A percentile compares a stretch with the other conserved stretches of the same genome.
Conservation (phyloP, 768 basidiomycete species). For the Lactarius quietus region DNA sequence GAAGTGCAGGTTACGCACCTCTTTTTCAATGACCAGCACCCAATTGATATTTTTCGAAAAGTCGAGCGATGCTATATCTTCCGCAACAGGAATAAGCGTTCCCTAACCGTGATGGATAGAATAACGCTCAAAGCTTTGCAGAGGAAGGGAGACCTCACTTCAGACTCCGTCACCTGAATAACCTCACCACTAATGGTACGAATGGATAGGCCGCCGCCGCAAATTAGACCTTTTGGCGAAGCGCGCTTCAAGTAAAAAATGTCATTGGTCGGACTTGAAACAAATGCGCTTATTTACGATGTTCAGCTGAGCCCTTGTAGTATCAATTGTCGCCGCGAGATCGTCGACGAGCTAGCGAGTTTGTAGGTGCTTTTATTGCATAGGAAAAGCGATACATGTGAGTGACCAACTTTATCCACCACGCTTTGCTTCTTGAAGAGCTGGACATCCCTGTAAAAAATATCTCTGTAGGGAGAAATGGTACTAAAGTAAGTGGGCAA, state of each 20-base stretch:
- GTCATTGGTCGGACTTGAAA: constrained; percentile 8
- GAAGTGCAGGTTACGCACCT: constrained; percentile 44
- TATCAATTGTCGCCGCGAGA: constrained; percentile 74
- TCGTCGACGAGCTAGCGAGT: constrained; percentile 75
- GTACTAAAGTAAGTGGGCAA: neutral
- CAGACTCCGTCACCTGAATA: constrained; percentile 50
- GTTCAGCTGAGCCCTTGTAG: constrained; percentile 73
- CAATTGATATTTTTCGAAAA: constrained; percentile 56
- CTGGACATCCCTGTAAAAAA: constrained; percentile 81
- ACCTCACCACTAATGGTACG: constrained; percentile 52
- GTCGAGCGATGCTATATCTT: constrained; percentile 64
- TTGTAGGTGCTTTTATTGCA: constrained; percentile 7
- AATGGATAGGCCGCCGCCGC: constrained; percentile 60
- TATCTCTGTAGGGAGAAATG: constrained; percentile 50
- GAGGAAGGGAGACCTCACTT: constrained; percentile 42
- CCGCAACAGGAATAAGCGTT: constrained; percentile 70
- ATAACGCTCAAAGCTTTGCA: neutral
- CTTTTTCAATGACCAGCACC: constrained; percentile 93
- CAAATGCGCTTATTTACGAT: constrained; percentile 50
- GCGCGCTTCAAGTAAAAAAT: constrained; percentile 55
- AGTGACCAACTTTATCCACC: constrained; percentile 63
- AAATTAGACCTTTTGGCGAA: constrained; percentile 83
- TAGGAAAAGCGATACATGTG: neutral
- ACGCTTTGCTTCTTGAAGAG: constrained; percentile 75
- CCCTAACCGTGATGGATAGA: constrained; percentile 43